Conservation (phyloP, 352 stramenopile genomes). For the Globisporangium okanoganense region DNA sequence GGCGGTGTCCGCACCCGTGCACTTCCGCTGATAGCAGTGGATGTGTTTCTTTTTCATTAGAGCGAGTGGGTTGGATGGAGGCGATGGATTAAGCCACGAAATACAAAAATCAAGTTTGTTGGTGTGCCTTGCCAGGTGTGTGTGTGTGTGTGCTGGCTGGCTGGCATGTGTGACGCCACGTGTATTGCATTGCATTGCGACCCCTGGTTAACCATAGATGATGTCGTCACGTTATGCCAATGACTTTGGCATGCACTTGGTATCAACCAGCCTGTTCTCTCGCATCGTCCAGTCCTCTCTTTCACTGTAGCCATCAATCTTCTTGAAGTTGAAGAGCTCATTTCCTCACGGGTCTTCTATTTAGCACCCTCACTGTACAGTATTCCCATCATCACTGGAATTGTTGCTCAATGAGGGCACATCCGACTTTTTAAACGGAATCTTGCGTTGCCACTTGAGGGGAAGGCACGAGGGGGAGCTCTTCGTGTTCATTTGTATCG, state of each 20-base stretch:
- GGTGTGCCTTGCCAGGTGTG: background rate
- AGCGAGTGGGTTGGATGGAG: background rate
- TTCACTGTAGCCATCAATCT: constrained; percentile 1
- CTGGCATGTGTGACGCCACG: too few relatives aligned
- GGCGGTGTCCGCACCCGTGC: constrained; percentile 25
- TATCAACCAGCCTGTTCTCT: too few relatives aligned
- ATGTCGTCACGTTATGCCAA: too few relatives aligned
- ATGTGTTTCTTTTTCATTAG: constrained; percentile 1
- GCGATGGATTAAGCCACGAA: background rate
- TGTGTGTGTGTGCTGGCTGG: too few relatives aligned
- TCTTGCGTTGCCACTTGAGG: too few relatives aligned
- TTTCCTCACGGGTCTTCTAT: background rate
- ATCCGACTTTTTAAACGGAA: too few relatives aligned
- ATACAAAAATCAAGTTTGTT: background rate
- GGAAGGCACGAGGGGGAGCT: background rate
- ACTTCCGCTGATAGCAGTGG: constrained; percentile 27
- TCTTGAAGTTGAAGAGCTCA: background rate
- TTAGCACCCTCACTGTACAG: background rate
- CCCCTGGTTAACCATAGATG: too few relatives aligned
- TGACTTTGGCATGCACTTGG: too few relatives aligned
- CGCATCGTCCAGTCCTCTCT: background rate
- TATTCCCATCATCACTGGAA: background rate
- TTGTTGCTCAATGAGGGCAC: constrained; percentile 2
- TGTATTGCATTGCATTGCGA: too few relatives aligned
- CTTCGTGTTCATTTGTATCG: background rate